phyloP scores from a whole-genome alignment of 768 basidiomycete genomes.

The Chalciporus sphaerocephalus region DNA sequence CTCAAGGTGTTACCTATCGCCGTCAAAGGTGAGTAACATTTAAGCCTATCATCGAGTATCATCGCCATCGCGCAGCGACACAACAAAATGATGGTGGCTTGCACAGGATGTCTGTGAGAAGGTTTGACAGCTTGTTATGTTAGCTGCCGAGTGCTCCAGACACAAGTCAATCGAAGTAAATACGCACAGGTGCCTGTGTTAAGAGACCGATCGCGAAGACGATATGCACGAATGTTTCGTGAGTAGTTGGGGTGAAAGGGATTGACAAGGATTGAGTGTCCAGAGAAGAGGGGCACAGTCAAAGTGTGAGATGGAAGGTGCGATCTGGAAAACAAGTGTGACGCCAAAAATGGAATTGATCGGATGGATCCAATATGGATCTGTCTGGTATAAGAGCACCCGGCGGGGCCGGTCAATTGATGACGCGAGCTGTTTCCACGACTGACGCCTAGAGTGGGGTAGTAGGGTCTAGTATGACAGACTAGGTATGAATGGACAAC shows the following conservation, averaged over 20 bases:
- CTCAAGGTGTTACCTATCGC: background rate
- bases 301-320: background rate
- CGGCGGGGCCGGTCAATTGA: conserved; percentile 3
- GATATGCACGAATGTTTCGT: background rate
- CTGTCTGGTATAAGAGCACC: background rate
- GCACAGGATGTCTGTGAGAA: background rate
- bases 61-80: background rate
- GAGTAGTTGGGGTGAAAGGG: background rate
- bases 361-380: too few relatives aligned
- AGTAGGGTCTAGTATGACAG: too few relatives aligned
- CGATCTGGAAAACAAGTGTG: background rate
- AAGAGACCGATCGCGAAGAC: background rate
- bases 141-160: too few relatives aligned
- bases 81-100: background rate
- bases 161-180: background rate
- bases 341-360: background rate
- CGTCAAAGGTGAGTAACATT: background rate
- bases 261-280: background rate
- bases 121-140: background rate
- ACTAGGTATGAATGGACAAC: too few relatives aligned
- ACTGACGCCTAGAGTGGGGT: too few relatives aligned
- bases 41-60: background rate
- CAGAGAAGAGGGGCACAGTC: too few relatives aligned
- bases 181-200: background rate
- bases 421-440: background rate